These are phyloP conservation scores for Eustoma russellianum DNA, from an alignment of 257 asterid genomes.

Conservation along the genomic window DNA sequence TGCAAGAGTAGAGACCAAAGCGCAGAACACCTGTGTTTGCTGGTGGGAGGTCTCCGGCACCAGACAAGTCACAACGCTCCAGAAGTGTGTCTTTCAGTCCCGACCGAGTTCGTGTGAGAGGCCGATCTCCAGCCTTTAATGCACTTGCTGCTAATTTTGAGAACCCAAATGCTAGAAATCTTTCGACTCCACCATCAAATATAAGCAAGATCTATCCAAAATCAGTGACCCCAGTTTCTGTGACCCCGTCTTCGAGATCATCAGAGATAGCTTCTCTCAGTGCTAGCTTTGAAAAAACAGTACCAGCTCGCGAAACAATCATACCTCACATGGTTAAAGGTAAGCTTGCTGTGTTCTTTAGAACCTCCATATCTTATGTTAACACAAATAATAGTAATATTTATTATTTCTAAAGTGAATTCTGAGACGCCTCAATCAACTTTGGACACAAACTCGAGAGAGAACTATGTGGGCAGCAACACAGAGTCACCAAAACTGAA, in stretches of 20 bases:
- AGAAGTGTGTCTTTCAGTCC: slow-evolving; percentile 98
- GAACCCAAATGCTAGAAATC: slow-evolving; percentile 63
- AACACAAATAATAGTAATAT: neutral
- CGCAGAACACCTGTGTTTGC: slow-evolving; percentile 60
- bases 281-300: slow-evolving; percentile 50
- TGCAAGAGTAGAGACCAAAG: slow-evolving; percentile 64
- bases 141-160: slow-evolving; percentile 94
- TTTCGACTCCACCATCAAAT: slow-evolving; percentile 93
- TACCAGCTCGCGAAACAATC: slow-evolving; percentile 53
- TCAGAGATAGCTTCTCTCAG: slow-evolving; percentile 61
- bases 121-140: slow-evolving; percentile 96
- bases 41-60: slow-evolving; percentile 76
- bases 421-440: slow-evolving; percentile 36
- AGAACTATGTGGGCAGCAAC: slow-evolving; percentile 33
- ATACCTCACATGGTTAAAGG: slow-evolving; percentile 68
- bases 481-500: slow-evolving; percentile 45
- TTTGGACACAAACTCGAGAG: slow-evolving; percentile 41
- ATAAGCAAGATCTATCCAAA: slow-evolving; percentile 80
- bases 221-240: slow-evolving; percentile 76
- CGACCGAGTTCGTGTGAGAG: slow-evolving; percentile 95
- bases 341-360: slow-evolving; percentile 13
- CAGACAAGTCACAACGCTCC: slow-evolving; percentile 84
- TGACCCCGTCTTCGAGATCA: slow-evolving; percentile 41
- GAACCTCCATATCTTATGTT: neutral
- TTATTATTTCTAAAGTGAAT: slow-evolving; percentile 31